Evolutionary conservation across 495 filamentous ascomycete species (phyloP), one percentile per base, ranked within the genome.

Genomic region (Podospora australis): DNA sequence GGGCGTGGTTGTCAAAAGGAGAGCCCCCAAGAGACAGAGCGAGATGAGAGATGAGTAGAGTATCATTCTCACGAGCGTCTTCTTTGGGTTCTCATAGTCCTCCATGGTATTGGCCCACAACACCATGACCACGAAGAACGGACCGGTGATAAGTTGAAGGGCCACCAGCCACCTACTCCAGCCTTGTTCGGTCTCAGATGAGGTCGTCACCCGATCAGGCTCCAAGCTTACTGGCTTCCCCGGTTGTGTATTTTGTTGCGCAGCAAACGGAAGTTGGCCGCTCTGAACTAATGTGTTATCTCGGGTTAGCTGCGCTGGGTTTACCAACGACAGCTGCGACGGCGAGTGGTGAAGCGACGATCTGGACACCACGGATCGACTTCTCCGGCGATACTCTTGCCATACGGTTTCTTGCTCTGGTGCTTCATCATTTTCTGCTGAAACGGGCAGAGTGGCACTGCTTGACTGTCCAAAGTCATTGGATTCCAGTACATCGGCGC

Each of bases 81-180:
- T 56, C 0, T 44, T 28, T 10, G 67, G 62, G 28, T 69, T 54
- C 17, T 70, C 56, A 25, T 73, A 58, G 2, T 79, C 78, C 14
- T 78, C 69, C 39, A 73, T 67, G 22, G 75, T 71, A 59, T 86
- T 84, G 30, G 79, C 84, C 87, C 87, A 95, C 23, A 84, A 59
- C 34, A 94, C 80, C 10, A 88, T 53, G 3, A 86, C 78, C 34
- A 89, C 75, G 59, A 97, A 96, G 21, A 92, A 71, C 0, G 94
- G 94, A 0, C 89, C 90, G 0, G 84, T 87, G 64, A 96, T 87
- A 45, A 90, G 77, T 59, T 99, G 94, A 19, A 90, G 64, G 6
- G 78, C 75, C 30, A 95, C 72, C 4, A 99, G 80, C 90, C 92
- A 96, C 32, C 88, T 82, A 58, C 90, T 94, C 87, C 90, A 96